Evolutionary conservation across 1,139 yeast species (phyloP).

Genomic region (Nakaseomyces bracarensis): DNA sequence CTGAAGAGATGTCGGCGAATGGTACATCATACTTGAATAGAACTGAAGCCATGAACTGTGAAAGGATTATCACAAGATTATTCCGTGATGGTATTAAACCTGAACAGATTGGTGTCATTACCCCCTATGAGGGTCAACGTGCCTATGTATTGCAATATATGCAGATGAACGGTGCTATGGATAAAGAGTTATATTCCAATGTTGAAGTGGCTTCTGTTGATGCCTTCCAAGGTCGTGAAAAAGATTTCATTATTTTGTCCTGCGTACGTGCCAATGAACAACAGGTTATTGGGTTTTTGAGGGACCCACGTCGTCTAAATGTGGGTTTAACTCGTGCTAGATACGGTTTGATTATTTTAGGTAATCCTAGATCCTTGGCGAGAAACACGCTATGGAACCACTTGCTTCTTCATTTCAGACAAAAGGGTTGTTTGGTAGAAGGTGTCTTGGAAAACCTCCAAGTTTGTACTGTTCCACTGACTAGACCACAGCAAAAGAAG

Average conservation of each 20-base stretch:
- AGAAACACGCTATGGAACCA: conserved; percentile 74
- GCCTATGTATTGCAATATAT: conserved; percentile 74
- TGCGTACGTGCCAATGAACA: conserved; percentile 88
- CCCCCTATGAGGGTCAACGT: conserved; percentile 93
- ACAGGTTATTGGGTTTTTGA: conserved; percentile 76
- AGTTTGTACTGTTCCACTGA: conserved; percentile 57
- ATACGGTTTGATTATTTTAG: conserved; percentile 73
- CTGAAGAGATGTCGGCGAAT: conserved; percentile 75
- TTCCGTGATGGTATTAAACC: conserved; percentile 77
- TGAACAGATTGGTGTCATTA: conserved; percentile 79
- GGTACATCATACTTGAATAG: conserved; percentile 85
- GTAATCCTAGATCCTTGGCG: conserved; percentile 74
- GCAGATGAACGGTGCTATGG: conserved; percentile 64
- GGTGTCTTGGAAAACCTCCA: conserved; percentile 83
- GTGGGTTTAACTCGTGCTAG: conserved; percentile 91
- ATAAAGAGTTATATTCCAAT: conserved; percentile 54
- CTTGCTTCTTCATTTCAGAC: conserved; percentile 68
- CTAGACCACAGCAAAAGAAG: conserved; percentile 27
- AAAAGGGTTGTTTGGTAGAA: conserved; percentile 81
- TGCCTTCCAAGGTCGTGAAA: conserved; percentile 95
- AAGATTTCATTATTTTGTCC: conserved; percentile 78
- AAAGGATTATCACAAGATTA: conserved; percentile 63
- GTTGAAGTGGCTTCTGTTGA: conserved; percentile 91
- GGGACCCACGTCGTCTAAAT: conserved; percentile 84
- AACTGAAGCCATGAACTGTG: conserved; percentile 87